Evolutionary conservation across 2,329 filamentous ascomycete genomes (phyloP).

Genomic region (Cladosporium colombiae): DNA sequence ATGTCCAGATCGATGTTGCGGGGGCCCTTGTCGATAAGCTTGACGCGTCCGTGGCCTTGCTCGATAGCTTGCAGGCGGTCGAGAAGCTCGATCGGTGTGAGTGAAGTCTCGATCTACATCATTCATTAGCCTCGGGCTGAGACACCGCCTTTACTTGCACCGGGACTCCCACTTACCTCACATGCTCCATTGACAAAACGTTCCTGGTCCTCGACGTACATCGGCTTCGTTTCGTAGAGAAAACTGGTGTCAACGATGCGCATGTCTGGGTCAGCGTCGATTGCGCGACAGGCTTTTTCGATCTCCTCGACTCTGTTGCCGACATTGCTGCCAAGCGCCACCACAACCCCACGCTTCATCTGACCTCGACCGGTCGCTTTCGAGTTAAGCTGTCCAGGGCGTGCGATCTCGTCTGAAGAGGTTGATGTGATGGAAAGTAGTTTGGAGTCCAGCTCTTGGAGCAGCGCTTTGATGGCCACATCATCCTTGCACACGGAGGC

Average conservation of each 20-base stretch:
- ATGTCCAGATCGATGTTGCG: conserved; percentile 95
- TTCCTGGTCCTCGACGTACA: conserved; percentile 91
- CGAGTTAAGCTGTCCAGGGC: not conserved
- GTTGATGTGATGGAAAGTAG: not conserved
- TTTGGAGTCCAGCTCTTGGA: not conserved
- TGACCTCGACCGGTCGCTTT: not conserved
- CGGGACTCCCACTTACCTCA: conserved; percentile 63
- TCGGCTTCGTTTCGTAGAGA: conserved; percentile 91
- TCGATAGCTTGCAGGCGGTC: conserved; percentile 85
- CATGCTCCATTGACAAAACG: conserved; percentile 90
- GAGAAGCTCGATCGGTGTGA: conserved; percentile 74
- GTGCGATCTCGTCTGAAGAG: not conserved
- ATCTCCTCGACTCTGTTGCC: conserved; percentile 84
- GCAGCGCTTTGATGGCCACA: not conserved
- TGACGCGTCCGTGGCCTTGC: conserved; percentile 72
- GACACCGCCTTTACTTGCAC: not conserved
- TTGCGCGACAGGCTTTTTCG: conserved; percentile 75
- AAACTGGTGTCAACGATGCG: conserved; percentile 77
- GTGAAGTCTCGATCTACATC: conserved; percentile 72
- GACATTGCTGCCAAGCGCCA: conserved; percentile 91
- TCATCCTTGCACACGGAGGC: not conserved
- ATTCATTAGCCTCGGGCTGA: conserved; percentile 19
- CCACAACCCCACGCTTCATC: conserved; percentile 42
- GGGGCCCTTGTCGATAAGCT: conserved; percentile 88
- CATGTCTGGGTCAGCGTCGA: conserved; percentile 69